Evolutionary conservation across 2,329 filamentous ascomycete genomes (phyloP), one percentile per base, ranked within the genome.

Genomic region (Xylaria sp.): DNA sequence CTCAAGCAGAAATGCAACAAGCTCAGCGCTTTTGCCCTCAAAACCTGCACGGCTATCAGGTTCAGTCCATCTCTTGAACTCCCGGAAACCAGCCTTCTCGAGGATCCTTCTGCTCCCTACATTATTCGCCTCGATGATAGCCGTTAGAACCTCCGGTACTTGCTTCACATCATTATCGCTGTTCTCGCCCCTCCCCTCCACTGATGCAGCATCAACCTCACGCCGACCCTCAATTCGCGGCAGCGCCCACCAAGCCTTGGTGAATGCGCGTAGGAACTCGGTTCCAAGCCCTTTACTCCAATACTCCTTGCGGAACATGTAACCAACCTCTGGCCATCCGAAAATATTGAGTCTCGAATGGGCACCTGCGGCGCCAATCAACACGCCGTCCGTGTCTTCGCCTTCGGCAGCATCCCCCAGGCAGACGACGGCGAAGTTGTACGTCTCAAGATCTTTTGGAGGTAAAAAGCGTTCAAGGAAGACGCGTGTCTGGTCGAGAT

Each of bases 271-370:
- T 46, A 90, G 68, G 54, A 89, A 86, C 78, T 90, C 88, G 1
- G 85, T 88, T 41, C 84, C 87, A 72, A 87, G 84, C 4, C 88
- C 88, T 48, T 81, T 82, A 7, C 86, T 85, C 88, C 88, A 90
- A 63, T 78, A 74, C 72, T 86, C 84, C 65, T 80, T 82, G 57
- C 82, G 79, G 61, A 90, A 77, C 80, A 89, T 83, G 76, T 90
- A 91, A 25, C 88, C 88, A 31, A 89, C 64, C 74, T 86, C 87
- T 1, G 88, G 87, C 87, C 87, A 89, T 57, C 86, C 86, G 20
- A 83, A 75, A 62, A 78, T 73, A 68, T 80, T 78, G 37, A 71
- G 58, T 46, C 74, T 58, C 66, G 70, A 73, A 71, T 84, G 81
- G 68, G 69, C 72, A 71, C 84, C 81, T 66, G 80, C 81, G 34